Evolutionary conservation across 371 early-diverging fungal genomes (phyloP).

Genomic region (Mycotypha africana): DNA sequence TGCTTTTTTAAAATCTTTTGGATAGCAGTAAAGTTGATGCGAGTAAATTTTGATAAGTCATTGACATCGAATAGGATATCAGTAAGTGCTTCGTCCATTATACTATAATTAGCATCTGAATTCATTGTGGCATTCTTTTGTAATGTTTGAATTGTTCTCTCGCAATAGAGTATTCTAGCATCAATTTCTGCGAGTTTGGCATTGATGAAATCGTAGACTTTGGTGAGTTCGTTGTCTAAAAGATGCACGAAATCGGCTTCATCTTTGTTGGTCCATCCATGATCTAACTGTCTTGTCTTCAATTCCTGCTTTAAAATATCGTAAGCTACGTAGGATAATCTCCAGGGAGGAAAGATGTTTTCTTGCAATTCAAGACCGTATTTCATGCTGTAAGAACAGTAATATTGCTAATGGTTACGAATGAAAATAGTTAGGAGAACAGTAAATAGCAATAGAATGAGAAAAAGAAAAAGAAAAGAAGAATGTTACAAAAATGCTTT

Average conservation of each 20-base stretch:
- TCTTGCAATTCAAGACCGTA: conserved; percentile 41
- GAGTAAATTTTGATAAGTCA: conserved; percentile 88
- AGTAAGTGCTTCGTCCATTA: conserved; percentile 75
- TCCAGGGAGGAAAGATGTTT: conserved; percentile 61
- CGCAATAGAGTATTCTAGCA: conserved; percentile 78
- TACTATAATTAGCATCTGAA: conserved; percentile 50
- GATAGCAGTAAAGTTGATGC: conserved; percentile 93
- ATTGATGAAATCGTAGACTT: conserved; percentile 75
- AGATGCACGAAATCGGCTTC: conserved; percentile 76
- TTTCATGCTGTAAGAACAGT: no score
- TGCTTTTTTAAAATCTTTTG: conserved; percentile 96
- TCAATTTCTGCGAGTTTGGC: conserved; percentile 87
- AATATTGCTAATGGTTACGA: no score
- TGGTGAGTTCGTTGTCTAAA: conserved; percentile 86
- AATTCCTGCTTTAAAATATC: conserved; percentile 81
- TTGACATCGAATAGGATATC: conserved; percentile 83
- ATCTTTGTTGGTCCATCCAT: conserved; percentile 61
- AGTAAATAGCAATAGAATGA: conserved; percentile 7
- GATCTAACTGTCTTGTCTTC: conserved; percentile 47
- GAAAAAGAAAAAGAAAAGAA: conserved; percentile 5
- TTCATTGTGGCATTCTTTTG: conserved; percentile 27
- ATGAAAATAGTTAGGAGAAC: conserved; percentile 1
- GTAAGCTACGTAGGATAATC: conserved; percentile 90
- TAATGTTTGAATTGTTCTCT: conserved; percentile 39
- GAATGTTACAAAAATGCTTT: no score